A percentile compares a stretch with the other conserved stretches of the same genome.
Evolutionary conservation across 371 early-diverging fungal species (phyloP).

Genomic region (Mycotypha africana): DNA sequence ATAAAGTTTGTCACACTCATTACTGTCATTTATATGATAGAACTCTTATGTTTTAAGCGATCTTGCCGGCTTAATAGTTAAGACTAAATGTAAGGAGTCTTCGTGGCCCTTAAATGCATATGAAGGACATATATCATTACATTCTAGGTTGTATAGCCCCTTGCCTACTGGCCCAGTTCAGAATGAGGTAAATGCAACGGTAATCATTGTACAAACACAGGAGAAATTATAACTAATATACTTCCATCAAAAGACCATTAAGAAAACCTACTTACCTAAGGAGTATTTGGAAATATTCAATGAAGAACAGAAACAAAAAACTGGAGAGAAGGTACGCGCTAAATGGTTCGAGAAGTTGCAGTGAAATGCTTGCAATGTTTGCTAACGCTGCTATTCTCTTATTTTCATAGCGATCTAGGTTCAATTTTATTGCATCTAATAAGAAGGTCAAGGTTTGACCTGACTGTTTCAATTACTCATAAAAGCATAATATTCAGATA

Average conservation of each 20-base stretch:
- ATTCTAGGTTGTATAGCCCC: slow-evolving; percentile 52
- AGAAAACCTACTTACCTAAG: slow-evolving; percentile 34
- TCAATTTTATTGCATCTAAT: not conserved
- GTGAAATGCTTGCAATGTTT: too few species aligned
- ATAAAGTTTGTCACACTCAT: too few species aligned
- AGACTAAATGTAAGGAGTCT: slow-evolving; percentile 57
- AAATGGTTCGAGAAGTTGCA: too few species aligned
- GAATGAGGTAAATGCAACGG: slow-evolving; percentile 32
- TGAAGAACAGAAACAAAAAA: slow-evolving; percentile 12
- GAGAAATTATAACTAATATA: not conserved
- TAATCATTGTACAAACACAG: not conserved
- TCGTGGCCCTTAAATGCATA: slow-evolving; percentile 73
- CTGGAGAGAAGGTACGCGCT: slow-evolving; percentile 12
- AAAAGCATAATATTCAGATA: too few species aligned
- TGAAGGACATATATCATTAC: slow-evolving; percentile 55
- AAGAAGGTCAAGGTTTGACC: not conserved
- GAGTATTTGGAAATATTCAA: slow-evolving; percentile 15
- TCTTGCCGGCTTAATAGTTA: slow-evolving; percentile 72
- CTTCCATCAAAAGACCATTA: slow-evolving; percentile 25
- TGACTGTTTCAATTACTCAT: too few species aligned
- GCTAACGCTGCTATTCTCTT: too few species aligned
- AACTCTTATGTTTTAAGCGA: slow-evolving; percentile 82
- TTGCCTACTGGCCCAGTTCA: slow-evolving; percentile 34
- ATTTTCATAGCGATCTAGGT: not conserved
- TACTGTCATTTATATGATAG: slow-evolving; percentile 34